phyloP scores from a whole-genome alignment of 768 basidiomycete species.

The Trametes meyenii region DNA sequence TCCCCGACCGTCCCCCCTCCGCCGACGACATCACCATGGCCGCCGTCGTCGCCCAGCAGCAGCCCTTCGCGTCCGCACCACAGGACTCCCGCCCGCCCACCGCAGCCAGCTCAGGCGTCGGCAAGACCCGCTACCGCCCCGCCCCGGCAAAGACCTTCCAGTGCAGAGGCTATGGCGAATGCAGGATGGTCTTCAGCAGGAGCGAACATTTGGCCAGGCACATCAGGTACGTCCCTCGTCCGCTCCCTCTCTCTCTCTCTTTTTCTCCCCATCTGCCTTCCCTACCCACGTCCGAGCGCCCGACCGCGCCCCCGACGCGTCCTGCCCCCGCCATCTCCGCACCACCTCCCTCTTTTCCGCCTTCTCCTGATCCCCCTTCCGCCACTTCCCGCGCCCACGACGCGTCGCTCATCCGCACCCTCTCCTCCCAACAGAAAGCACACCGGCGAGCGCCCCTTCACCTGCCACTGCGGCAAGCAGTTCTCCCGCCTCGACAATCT shows the following conservation, averaged over 20 bases:
- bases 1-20: conserved; percentile 5
- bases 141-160: conserved; percentile 93
- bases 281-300: conserved; percentile 13
- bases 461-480: conserved; percentile 93
- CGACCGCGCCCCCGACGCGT: neutral
- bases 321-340: neutral
- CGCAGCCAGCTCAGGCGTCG: conserved; percentile 20
- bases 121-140: conserved; percentile 70
- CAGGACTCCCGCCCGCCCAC: conserved; percentile 16
- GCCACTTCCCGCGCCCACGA: conserved; percentile 2
- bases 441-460: conserved; percentile 95
- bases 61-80: conserved; percentile 16
- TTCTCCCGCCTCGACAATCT: conserved; percentile 97
- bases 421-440: conserved; percentile 92
- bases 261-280: too few relatives aligned
- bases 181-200: conserved; percentile 94
- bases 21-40: conserved; percentile 26
- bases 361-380: conserved; percentile 22
- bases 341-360: conserved; percentile 35
- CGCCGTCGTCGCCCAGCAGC: conserved; percentile 30
- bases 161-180: conserved; percentile 93
- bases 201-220: conserved; percentile 96
- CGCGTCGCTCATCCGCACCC: conserved; percentile 29
- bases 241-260: conserved; percentile 22
- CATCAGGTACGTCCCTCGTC: conserved; percentile 69